Base-by-base conservation (phyloP, 257 asterid species). In the Capsicum pubescens region DNA sequence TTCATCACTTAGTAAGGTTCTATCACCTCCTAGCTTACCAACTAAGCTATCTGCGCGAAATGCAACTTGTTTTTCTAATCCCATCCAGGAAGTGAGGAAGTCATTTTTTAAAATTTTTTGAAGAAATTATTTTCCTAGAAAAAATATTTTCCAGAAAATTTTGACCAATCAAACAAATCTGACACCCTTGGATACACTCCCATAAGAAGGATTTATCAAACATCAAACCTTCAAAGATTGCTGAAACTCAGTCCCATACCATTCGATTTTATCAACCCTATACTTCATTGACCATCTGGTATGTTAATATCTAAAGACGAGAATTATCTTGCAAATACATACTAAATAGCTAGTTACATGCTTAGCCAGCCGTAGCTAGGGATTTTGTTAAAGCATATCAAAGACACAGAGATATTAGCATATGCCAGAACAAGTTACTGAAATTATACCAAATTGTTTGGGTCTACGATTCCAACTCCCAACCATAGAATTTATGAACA, bases 201-300 rank as follows among this genome's bases (percentile, higher is more conserved):
- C 60, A 19, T 19, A 21, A 74, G 44, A 74, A 48, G 60, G 60
- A 74, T 50, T 50, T 50, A 48, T 12, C 52, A 68, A 1, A 67
- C 12, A 50, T 21, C 81, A 74, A 74, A 74, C 8, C 21, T 74
- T 19, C n/a, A 72, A 72, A 72, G 8, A 71, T 19, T 74, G n/a
- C 44, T 19, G 19, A 74, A n/a, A 11, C 44, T 48, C 60, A 14
- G 4, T 5, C n/a, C 10, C 44, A 36, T 35, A 66, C 39, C 58
- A 72, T 72, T 72, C 15, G 8, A 48, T 72, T 72, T 48, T 54
- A 48, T 50, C 80, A 74, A 74, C 81, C 19, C 19, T 11, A 74
- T 19, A 19, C 44, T 13, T 13, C n/a, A 74, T 6, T 50, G 60
- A 50, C 21, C 61, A 72, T 46, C 36, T 21, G 17, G 46, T 8